Percentiles rank a stretch among this genome's conserved stretches.
phyloP scores from a whole-genome alignment of 2,329 filamentous ascomycete species.

The Claviceps lovelessii region DNA sequence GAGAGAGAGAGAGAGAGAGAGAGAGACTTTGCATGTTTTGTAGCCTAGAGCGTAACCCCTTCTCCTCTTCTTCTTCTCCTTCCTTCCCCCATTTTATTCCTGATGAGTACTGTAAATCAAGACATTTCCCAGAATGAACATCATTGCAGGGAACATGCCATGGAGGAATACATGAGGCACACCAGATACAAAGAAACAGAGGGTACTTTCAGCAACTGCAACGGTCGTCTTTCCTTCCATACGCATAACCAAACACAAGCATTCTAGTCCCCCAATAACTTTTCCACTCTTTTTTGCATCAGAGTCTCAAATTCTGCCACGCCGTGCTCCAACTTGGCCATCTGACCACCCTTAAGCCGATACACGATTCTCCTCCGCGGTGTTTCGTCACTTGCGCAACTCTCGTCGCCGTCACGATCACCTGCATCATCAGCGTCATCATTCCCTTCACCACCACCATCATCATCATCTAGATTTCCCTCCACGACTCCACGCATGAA shows the following conservation, averaged over 20 bases:
- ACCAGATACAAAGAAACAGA: neutral
- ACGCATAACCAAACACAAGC: neutral
- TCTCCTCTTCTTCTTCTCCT: no score
- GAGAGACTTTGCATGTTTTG: no score
- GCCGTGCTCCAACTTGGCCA: constrained; percentile 42
- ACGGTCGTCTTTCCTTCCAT: neutral
- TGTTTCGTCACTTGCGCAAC: constrained; percentile 23
- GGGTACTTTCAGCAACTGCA: neutral
- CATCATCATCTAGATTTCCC: constrained; percentile 18
- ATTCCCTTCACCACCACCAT: neutral
- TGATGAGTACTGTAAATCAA: no score
- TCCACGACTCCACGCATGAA: constrained; percentile 57
- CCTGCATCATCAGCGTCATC: constrained; percentile 11
- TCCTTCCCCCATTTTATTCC: no score
- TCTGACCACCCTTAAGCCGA: constrained; percentile 41
- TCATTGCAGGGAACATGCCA: neutral
- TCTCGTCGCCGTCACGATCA: constrained; percentile 13
- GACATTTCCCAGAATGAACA: neutral
- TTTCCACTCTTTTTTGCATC: constrained; percentile 44
- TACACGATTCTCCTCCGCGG: constrained; percentile 42
- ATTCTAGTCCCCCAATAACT: constrained; percentile 17
- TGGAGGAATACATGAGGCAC: no score
- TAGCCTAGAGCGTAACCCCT: no score
- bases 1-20: no score
- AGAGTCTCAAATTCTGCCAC: constrained; percentile 51